Evolutionary conservation across 805 yeast genomes (phyloP), one percentile per base, ranked within the genome.

Genomic region (Tetrapisispora taiwanensis): DNA sequence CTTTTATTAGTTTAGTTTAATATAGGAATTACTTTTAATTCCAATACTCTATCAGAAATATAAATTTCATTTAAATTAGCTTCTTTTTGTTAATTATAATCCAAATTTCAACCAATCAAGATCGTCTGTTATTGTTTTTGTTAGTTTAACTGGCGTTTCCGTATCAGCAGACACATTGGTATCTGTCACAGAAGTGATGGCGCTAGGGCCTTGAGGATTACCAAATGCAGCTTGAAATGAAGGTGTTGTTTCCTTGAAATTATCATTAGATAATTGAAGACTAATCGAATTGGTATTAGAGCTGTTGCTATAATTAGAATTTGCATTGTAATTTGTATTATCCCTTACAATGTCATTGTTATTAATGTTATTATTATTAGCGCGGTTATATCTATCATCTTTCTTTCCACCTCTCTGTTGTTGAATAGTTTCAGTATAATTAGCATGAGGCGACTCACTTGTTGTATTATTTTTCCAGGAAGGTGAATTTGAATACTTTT

Each of bases 31-130:
- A 10, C 5, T 6, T 22, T 22, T 8, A 22, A 22, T 22, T 8
- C 26, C 5, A 17, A 12, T 7, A 28, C 13, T 17, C 24, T 36
- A 24, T 36, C 20, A n/a, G 20, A 15, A 24, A 24, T 14, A 14
- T 28, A 14, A 17, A 14, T 26, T 7, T 15, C 12, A 6, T 10
- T 28, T 14, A 13, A 28, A 9, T 15, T 24, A 15, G 22, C 4
- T 37, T 27, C 14, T 4, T 6, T 26, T 33, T 31, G 10, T n/a
- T 8, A 10, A n/a, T 52, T 48, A 60, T 49, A 59, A 52, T 14
- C 66, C 66, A 48, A 64, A 61, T 44, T 61, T 63, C 19, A 63
- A 48, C 65, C 68, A 63, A 14, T 60, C 66, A 20, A 63, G 50
- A 42, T 64, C 67, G 40, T 60, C 65, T 26, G 55, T 44, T 14